These are phyloP conservation scores for Fusarium scirpi DNA, from an alignment of 2,329 filamentous ascomycete species.

Conservation along the genomic window DNA sequence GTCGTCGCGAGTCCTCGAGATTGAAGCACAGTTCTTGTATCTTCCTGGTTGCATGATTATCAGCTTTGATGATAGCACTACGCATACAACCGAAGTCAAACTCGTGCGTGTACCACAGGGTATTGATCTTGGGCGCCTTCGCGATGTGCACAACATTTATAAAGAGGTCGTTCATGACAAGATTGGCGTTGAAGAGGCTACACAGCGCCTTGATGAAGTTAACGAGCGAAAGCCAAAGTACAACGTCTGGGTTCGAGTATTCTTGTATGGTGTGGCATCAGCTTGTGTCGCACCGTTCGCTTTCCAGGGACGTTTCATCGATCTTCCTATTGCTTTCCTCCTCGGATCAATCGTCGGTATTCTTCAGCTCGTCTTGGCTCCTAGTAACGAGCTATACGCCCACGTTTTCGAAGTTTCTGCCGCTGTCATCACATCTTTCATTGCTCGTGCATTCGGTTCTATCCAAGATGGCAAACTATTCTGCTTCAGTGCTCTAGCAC, in stretches of 20 bases:
- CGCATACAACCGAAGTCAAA: conserved; percentile 84
- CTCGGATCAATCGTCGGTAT: conserved; percentile 80
- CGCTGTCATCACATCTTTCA: conserved; percentile 74
- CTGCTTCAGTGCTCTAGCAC: conserved; percentile 78
- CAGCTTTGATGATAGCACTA: conserved; percentile 81
- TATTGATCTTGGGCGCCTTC: conserved; percentile 78
- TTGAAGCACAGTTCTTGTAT: conserved; percentile 90
- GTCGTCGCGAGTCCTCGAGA: conserved; percentile 88
- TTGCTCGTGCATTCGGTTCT: conserved; percentile 76
- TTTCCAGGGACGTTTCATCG: conserved; percentile 80
- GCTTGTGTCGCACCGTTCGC: conserved; percentile 83
- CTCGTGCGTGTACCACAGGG: conserved; percentile 76
- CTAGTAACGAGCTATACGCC: conserved; percentile 77
- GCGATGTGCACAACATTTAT: conserved; percentile 81
- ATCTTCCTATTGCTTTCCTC: conserved; percentile 81
- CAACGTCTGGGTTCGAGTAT: conserved; percentile 66
- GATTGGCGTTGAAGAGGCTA: conserved; percentile 79
- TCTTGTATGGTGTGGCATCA: conserved; percentile 81
- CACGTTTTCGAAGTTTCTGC: conserved; percentile 66
- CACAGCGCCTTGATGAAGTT: conserved; percentile 68
- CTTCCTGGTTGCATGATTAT: conserved; percentile 95
- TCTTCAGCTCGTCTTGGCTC: conserved; percentile 79
- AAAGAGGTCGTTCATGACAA: conserved; percentile 85
- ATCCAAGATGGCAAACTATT: conserved; percentile 70
- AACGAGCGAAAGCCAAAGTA: conserved; percentile 61